Base-by-base conservation (phyloP, 768 basidiomycete species). In the Tulasnella sp. region DNA sequence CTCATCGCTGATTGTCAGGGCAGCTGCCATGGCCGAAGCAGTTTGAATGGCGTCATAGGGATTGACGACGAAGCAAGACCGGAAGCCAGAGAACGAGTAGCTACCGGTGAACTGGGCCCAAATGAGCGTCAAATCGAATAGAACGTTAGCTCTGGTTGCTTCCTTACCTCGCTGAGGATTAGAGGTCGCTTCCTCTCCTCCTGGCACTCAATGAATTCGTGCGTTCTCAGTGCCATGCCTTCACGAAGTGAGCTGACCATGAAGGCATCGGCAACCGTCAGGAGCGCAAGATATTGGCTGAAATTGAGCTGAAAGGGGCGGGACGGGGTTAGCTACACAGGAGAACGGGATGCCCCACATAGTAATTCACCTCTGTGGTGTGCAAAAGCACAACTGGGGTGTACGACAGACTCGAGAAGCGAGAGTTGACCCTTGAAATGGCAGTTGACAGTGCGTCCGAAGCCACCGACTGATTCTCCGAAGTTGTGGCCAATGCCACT, bases 381-480 rank as follows among this genome's bases (percentile, higher is more conserved):
- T 94, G 92, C 70, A 95, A 83, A 84, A 95, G 94, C 36, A 94
- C 91, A 67, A 94, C 87, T 14, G 94, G 94, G 79, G 94, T 93
- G 81, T 94, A 95, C 0, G 93, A 94, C 72, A 95, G 85, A 8
- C 49, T 92, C 19, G 91, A 93, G 85, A 92, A 96, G 5, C 89
- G 86, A 6, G 91, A 90, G 82, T 95, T 95, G 83, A 96, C 89
- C 40, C 91, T 89, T 0, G 93, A 88, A 72, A 95, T 91, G 19
- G 89, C 84, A 78, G 93, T 92, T 7, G 91, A 86, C 5, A 93
- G 91, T 31, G 38, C 15, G 45, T 76, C 64, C 54, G 88, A 88
- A 2, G 91, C 91, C 0, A 91, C 90, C 1, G 88, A 81, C 79
- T 94, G 92, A 80, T 91, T 92, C 78, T 87, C 87, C 78, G 91